Conservation (phyloP, 495 filamentous ascomycete species). For the Cudoniella acicularis region DNA sequence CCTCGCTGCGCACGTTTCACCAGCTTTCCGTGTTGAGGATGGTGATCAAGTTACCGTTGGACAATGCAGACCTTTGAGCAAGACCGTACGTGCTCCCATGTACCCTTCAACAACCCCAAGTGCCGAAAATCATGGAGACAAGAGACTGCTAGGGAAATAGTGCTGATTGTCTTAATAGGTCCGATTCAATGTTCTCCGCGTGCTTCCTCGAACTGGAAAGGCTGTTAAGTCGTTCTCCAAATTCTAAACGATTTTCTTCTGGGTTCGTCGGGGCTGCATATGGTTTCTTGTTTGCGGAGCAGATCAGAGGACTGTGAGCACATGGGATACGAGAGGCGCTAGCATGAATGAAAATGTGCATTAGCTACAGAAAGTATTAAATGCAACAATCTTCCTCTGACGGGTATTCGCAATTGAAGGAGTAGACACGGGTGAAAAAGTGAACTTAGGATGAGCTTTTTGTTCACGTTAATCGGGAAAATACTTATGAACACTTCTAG, state of each 20-base stretch:
- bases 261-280: slow-evolving; percentile 22
- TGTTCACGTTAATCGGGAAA: too few relatives aligned
- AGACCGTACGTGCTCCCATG: slow-evolving; percentile 72
- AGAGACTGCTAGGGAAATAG: slow-evolving; percentile 3
- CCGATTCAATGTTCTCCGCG: slow-evolving; percentile 98
- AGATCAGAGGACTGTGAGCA: slow-evolving; percentile 20
- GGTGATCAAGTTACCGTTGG: slow-evolving; percentile 99
- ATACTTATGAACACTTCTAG: too few relatives aligned
- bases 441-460: too few relatives aligned
- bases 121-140: neutral
- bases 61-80: slow-evolving; percentile 96
- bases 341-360: slow-evolving; percentile 20
- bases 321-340: slow-evolving; percentile 11
- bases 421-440: too few relatives aligned
- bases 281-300: slow-evolving; percentile 20
- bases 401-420: too few relatives aligned
- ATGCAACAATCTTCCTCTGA: slow-evolving; percentile 20
- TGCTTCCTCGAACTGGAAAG: slow-evolving; percentile 94
- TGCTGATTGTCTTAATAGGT: slow-evolving; percentile 53
- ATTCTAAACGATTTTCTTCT: slow-evolving; percentile 64
- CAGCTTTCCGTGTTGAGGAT: slow-evolving; percentile 99
- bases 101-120: neutral
- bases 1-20: slow-evolving; percentile 95
- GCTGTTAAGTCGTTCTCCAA: slow-evolving; percentile 95
- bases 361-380: slow-evolving; percentile 23